These are phyloP conservation scores for Penicillium soppii DNA, from an alignment of 495 filamentous ascomycete genomes.

Conservation along the genomic window DNA sequence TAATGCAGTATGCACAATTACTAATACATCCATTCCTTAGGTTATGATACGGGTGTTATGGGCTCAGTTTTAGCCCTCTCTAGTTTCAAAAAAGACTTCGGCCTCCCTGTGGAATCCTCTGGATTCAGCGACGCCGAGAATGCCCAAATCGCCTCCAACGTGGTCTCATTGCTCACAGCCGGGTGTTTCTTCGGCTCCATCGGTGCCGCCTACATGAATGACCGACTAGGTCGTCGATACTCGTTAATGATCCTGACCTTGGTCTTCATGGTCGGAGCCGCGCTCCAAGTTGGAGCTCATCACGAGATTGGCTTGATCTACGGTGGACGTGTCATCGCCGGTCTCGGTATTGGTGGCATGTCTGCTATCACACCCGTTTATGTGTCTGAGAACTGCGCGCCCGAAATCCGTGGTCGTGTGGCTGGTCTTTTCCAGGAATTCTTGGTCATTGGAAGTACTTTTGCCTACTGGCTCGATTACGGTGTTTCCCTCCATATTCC, in stretches of 20 bases:
- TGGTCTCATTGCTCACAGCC: conserved; percentile 62
- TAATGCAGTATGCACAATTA: neutral
- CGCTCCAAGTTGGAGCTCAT: conserved; percentile 54
- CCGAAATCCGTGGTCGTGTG: conserved; percentile 43
- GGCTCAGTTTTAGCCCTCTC: conserved; percentile 54
- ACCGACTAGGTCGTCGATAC: conserved; percentile 58
- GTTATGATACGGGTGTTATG: conserved; percentile 61
- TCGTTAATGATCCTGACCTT: conserved; percentile 54
- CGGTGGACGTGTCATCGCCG: conserved; percentile 42
- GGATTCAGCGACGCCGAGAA: conserved; percentile 38
- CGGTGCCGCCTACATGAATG: conserved; percentile 55
- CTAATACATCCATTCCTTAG: conserved; percentile 12
- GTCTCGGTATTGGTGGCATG: conserved; percentile 45
- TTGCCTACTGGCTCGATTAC: conserved; percentile 52
- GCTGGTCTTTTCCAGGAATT: conserved; percentile 36
- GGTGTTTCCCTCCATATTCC: conserved; percentile 45
- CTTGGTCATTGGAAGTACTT: conserved; percentile 30
- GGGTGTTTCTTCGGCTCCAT: conserved; percentile 70
- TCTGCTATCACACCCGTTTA: conserved; percentile 50
- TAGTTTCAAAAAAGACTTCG: conserved; percentile 57
- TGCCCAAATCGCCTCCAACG: conserved; percentile 51
- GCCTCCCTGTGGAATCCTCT: conserved; percentile 29
- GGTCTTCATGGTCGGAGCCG: conserved; percentile 65
- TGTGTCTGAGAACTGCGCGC: conserved; percentile 47
- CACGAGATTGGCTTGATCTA: conserved; percentile 37